Evolutionary conservation across 2,329 filamentous ascomycete genomes (phyloP).

Genomic region (Scedosporium boydii): DNA sequence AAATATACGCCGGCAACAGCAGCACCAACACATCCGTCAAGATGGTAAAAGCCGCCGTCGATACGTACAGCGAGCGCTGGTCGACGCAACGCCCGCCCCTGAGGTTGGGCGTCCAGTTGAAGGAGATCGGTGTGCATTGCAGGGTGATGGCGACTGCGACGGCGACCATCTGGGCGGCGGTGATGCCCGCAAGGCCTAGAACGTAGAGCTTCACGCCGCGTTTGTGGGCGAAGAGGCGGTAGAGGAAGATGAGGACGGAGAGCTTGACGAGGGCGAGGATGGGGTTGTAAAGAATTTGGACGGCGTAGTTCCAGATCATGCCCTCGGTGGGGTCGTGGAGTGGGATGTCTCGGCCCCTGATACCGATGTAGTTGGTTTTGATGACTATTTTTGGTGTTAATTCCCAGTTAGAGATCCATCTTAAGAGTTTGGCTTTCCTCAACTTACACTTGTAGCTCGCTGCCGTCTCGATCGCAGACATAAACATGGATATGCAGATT

Average conservation of each 20-base stretch:
- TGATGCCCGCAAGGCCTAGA: conserved; percentile 22
- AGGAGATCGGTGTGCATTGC: conserved; percentile 27
- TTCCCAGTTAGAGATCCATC: conserved; percentile 9
- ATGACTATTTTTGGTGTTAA: conserved; percentile 9
- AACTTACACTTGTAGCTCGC: conserved; percentile 17
- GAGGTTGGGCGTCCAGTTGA: conserved; percentile 19
- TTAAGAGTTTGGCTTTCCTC: too few relatives aligned
- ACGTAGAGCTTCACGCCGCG: conserved; percentile 19
- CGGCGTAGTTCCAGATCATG: conserved; percentile 25
- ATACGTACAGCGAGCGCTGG: conserved; percentile 19
- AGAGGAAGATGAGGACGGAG: conserved; percentile 34
- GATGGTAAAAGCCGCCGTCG: conserved; percentile 26
- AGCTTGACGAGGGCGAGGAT: conserved; percentile 34
- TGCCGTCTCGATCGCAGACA: conserved; percentile 5
- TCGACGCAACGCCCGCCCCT: conserved; percentile 23
- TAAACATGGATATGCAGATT: conserved; percentile 16
- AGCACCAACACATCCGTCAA: conserved; percentile 30
- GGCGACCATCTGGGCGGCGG: conserved; percentile 21
- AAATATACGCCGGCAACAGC: conserved; percentile 29
- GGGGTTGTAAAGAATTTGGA: conserved; percentile 32
- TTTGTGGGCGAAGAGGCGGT: conserved; percentile 29
- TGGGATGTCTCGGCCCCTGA: conserved; percentile 13
- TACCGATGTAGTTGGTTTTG: conserved; percentile 21
- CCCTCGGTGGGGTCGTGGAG: conserved; percentile 8
- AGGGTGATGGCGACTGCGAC: conserved; percentile 28